These are phyloP conservation scores for Pueraria montana DNA, from an alignment of 306 rosid genomes.

Conservation along the genomic window DNA sequence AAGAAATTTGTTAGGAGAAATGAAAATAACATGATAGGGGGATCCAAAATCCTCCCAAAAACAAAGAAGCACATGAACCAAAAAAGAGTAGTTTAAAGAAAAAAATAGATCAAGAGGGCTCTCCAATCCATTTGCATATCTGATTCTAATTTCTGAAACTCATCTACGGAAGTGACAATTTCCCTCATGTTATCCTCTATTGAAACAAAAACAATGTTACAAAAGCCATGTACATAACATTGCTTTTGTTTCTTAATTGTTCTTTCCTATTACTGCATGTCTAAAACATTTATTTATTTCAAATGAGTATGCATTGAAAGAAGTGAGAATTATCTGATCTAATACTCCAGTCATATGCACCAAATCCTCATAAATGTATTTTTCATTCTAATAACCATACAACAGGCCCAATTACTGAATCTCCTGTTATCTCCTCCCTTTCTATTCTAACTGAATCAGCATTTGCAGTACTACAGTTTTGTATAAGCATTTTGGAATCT, in stretches of 20 bases:
- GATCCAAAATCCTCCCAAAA: too few species aligned
- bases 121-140: too few species aligned
- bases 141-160: too few species aligned
- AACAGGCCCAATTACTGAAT: background rate
- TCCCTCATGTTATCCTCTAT: too few species aligned
- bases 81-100: too few species aligned
- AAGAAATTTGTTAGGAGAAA: too few species aligned
- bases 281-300: background rate
- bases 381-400: background rate
- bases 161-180: too few species aligned
- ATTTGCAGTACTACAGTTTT: slow-evolving; percentile 6
- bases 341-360: slow-evolving; percentile 33
- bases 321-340: slow-evolving; percentile 23
- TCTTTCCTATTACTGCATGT: background rate
- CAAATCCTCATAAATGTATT: slow-evolving; percentile 11
- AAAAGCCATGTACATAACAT: background rate
- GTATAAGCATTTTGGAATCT: slow-evolving; percentile 27
- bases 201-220: too few species aligned
- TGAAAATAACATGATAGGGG: too few species aligned
- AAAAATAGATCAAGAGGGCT: too few species aligned
- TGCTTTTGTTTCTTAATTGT: slow-evolving; percentile 1
- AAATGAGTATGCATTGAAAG: slow-evolving; percentile 8
- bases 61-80: too few species aligned
- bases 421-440: background rate
- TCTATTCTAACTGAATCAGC: slow-evolving; percentile 26